Base-by-base conservation (phyloP, 2,329 filamentous ascomycete genomes). In the Trichophyton schoenleinii region DNA sequence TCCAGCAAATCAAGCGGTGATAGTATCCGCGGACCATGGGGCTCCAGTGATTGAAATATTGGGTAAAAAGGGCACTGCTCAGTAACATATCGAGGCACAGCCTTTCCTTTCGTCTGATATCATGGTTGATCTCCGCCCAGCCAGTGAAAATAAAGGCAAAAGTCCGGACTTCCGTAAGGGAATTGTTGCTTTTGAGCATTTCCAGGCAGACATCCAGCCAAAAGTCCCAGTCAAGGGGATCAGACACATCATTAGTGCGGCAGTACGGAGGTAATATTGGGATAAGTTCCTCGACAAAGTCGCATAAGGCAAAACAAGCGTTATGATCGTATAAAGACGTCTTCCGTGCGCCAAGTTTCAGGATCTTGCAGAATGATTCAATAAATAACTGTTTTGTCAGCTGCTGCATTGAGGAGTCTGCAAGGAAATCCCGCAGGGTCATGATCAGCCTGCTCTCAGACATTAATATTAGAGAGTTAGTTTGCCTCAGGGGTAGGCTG, bases 1-100 rank as follows among this genome's bases (percentile, higher is more conserved):
- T 84, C 91, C 91, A 96, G 74, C 90, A 95, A 22, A 96, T 74
- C 58, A 96, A 77, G 55, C 91, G 88, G 82, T 95, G 94, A 71
- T 87, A 96, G 72, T 96, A 96, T 13, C 90, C 87, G 63, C 91
- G 83, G 22, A 96, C 89, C 91, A 96, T 95, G 0, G 91, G 90
- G 69, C 89, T 95, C 91, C 91, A 96, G 69, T 96, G 90, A 69
- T 88, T 92, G 75, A 96, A 96, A 64, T 90, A 85, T 63, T 83
- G 84, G 69, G 88, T 84, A 71, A 96, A 96, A 1, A 87, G 82
- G 28, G 85, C 80, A 60, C 88, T 85, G 5, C 85, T 81, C 11
- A 96, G 77, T 44, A 96, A 75, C 78, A 94, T 91, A 22, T 85
- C 83, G 31, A 87, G 68, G 70, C 89, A 95, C 18, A 95, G 71